Base-by-base conservation (phyloP, 2,329 filamentous ascomycete species). In the Alternaria incomplexa region DNA sequence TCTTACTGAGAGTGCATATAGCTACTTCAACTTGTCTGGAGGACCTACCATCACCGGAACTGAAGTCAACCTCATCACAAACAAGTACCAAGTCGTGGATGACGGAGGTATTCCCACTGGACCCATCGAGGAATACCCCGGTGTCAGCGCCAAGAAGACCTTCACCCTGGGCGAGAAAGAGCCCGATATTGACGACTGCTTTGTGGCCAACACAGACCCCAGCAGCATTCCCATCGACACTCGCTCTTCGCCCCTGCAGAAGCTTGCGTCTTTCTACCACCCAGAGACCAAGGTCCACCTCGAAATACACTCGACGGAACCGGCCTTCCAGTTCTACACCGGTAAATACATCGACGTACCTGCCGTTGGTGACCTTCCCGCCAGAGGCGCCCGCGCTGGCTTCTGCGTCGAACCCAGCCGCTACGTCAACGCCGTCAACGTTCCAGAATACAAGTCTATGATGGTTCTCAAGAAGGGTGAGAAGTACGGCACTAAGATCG, bases 271-370 rank as follows among this genome's bases (percentile, higher is more conserved):
- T 23, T 91, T 96, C 62, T 87, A 87, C 79, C 93, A 97, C 79
- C 88, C 93, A 6, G 84, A 84, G 53, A 91, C 89, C 26, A 88
- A 89, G 66, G 85, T 97, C 69, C 91, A 96, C 77, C 88, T 98
- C 53, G 92, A 97, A 80, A 91, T 97, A 6, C 84, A 89, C 74
- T 96, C 92, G 83, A 98, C 95, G 0, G 95, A 98, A 84, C 96
- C 96, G 0, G 92, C 93, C 0, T 98, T 97, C 85, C 95, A 98
- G 80, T 97, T 97, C 83, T 98, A 98, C 82, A 96, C 93, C 0
- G 96, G 95, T 68, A 90, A 92, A 76, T 90, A 89, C 75, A 93
- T 96, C 68, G 83, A 96, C 72, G 90, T 97, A 12, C 90, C 92
- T 0, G 90, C 80, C 62, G 83, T 84, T 22, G 84, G 82, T 30